phyloP scores from a whole-genome alignment of 345 rosid genomes.

The Schrenkiella parvula region DNA sequence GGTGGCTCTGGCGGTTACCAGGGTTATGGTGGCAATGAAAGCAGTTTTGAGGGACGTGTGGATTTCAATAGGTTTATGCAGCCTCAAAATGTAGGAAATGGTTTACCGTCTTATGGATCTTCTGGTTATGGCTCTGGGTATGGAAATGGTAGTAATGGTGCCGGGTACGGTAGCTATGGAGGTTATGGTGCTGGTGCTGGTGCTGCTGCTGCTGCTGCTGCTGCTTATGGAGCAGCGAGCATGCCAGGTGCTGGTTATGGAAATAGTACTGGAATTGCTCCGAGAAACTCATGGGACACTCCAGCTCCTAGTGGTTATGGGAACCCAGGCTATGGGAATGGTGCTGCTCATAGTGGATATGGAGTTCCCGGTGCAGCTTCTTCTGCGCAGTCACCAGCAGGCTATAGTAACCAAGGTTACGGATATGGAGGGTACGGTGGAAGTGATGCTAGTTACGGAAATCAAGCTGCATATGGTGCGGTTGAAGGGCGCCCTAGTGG shows the following conservation, averaged over 20 bases:
- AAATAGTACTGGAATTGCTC: slow-evolving; percentile 14
- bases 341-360: slow-evolving; percentile 57
- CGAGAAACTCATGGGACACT: slow-evolving; percentile 68
- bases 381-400: slow-evolving; percentile 67
- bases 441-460: slow-evolving; percentile 68
- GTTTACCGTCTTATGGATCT: slow-evolving; percentile 74
- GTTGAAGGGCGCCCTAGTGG: slow-evolving; percentile 52
- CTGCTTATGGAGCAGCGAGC: slow-evolving; percentile 28
- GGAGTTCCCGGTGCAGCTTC: slow-evolving; percentile 48
- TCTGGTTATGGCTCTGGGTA: slow-evolving; percentile 69
- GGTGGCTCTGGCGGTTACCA: slow-evolving; percentile 69
- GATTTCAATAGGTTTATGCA: slow-evolving; percentile 79
- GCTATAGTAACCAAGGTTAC: slow-evolving; percentile 71
- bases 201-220: slow-evolving; percentile 58
- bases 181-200: slow-evolving; percentile 58
- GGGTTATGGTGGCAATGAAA: slow-evolving; percentile 55
- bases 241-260: slow-evolving; percentile 23
- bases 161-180: slow-evolving; percentile 75
- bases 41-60: slow-evolving; percentile 63
- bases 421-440: slow-evolving; percentile 72
- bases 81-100: slow-evolving; percentile 53
- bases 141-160: slow-evolving; percentile 69
- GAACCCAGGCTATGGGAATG: slow-evolving; percentile 64
- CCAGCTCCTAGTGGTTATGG: slow-evolving; percentile 83
- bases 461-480: slow-evolving; percentile 61